Evolutionary conservation across 2,329 filamentous ascomycete species (phyloP).

Genomic region (Colletotrichum karsti): DNA sequence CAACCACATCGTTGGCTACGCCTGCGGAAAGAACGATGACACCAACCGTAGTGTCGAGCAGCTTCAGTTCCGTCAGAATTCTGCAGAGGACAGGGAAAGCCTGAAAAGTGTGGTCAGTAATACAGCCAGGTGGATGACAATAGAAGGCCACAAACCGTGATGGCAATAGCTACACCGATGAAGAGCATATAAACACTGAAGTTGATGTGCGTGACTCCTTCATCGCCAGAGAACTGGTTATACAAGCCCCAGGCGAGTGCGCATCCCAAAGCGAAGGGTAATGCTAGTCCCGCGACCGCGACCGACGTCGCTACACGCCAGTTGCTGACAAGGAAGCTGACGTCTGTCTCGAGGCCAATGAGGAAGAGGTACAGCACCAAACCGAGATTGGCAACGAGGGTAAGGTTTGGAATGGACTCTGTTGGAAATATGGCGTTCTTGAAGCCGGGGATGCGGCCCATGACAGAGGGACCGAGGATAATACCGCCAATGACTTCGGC

Average conservation of each 20-base stretch:
- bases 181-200: constrained; percentile 73
- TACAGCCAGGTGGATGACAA: too few relatives aligned
- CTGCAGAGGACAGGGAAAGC: constrained; percentile 92
- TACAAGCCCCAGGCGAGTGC: constrained; percentile 86
- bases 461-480: constrained; percentile 84
- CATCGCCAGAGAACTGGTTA: constrained; percentile 68
- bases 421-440: constrained; percentile 78
- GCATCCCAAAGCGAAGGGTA: constrained; percentile 85
- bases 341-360: constrained; percentile 86
- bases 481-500: constrained; percentile 88
- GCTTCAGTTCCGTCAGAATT: constrained; percentile 89
- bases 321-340: constrained; percentile 79
- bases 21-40: constrained; percentile 90
- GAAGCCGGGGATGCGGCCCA: constrained; percentile 87
- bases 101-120: constrained; percentile 8
- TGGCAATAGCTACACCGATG: constrained; percentile 91
- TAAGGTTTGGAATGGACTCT: constrained; percentile 78
- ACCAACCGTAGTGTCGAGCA: constrained; percentile 84
- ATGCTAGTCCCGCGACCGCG: constrained; percentile 78
- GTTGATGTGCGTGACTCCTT: constrained; percentile 47
- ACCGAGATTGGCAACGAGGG: constrained; percentile 83
- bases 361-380: constrained; percentile 88
- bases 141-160: constrained; percentile 61
- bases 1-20: constrained; percentile 84
- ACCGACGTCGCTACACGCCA: constrained; percentile 84